phyloP scores from a whole-genome alignment of 1,139 yeast species.

The Arxiozyma slooffiae region DNA sequence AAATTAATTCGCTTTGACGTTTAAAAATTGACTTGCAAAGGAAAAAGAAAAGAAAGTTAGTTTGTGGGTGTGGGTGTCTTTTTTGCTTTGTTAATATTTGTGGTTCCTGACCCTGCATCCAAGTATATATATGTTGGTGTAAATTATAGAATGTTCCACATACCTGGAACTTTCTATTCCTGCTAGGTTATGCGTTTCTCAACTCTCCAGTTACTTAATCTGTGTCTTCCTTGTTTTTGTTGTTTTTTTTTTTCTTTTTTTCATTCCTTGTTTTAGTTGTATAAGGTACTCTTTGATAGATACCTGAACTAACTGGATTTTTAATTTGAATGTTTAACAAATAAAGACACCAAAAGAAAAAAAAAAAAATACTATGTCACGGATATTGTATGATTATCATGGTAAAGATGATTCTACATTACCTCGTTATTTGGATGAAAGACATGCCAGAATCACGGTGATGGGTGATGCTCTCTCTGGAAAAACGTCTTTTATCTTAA shows the following conservation, averaged over 20 bases:
- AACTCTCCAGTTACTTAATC: too few species aligned
- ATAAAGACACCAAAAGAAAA: not conserved
- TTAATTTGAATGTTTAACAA: not conserved
- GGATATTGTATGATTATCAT: slow-evolving; percentile 9
- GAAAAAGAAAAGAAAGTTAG: not conserved
- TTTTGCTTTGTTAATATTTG: not conserved
- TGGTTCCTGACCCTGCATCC: not conserved
- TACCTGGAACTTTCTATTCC: too few species aligned
- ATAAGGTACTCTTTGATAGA: too few species aligned
- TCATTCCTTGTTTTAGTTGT: not conserved
- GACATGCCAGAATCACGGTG: slow-evolving; percentile 18
- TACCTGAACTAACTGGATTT: not conserved
- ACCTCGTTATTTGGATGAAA: slow-evolving; percentile 17
- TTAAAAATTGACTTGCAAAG: too few species aligned
- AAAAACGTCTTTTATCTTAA: slow-evolving; percentile 20
- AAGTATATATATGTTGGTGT: not conserved
- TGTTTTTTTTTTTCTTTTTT: too few species aligned
- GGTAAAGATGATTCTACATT: not conserved
- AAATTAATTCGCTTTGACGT: too few species aligned
- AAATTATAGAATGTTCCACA: too few species aligned
- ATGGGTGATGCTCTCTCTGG: slow-evolving; percentile 23
- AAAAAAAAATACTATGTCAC: slow-evolving; percentile 6
- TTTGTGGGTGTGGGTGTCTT: too few species aligned
- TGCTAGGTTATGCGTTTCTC: too few species aligned
- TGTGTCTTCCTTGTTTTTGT: too few species aligned